Base-by-base conservation (phyloP, 352 stramenopile species). In the Phytophthora megakarya region DNA sequence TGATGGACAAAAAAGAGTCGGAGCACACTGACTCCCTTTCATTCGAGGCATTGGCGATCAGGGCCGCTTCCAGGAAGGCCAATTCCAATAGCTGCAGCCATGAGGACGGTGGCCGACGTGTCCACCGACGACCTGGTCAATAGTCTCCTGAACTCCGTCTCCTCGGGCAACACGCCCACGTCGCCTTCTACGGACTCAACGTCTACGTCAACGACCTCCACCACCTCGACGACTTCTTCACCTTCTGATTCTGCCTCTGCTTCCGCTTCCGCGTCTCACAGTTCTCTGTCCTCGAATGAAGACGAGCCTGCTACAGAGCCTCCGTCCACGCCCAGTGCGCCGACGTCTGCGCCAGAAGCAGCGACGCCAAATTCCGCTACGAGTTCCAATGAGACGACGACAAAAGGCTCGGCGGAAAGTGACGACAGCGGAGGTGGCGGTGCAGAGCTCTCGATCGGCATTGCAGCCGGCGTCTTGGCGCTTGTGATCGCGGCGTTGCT, bases 71-170 rank as follows among this genome's bases (percentile, higher is more conserved):
- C 7, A 16, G 19, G 15, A 37, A 45, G 33, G 42, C 19, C 32
- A 39, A 7, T 9, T 2, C 30, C 33, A 7, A 11, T 51, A 42
- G 23, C 30, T 35, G 39, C 26, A 60, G 39, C 48, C 13, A 72
- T 72, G 62, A 62, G 65, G 46, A 61, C 47, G 40, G 61, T 58
- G 48, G 57, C 61, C 44, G 59, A 63, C 18, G 62, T 81, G 44
- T 73, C 73, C 15, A 76, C 73, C 25, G 73, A 75, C 46, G 73
- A 81, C 25, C 44, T 81, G 37, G 70, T 81, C 26, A 70, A 77
- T 35, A 81, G 61, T 55, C 63, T 81, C 19, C 67, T 81, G 11
- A 65, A 73, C 42, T 79, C 70, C 18, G 71, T 78, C 60, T 67
- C 57, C 30, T 56, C 67, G 6, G 44, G 33, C 30, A 35, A 35